Base-by-base conservation (phyloP, 1,284 basidiomycete genomes). In the Meripilus lineatus region DNA sequence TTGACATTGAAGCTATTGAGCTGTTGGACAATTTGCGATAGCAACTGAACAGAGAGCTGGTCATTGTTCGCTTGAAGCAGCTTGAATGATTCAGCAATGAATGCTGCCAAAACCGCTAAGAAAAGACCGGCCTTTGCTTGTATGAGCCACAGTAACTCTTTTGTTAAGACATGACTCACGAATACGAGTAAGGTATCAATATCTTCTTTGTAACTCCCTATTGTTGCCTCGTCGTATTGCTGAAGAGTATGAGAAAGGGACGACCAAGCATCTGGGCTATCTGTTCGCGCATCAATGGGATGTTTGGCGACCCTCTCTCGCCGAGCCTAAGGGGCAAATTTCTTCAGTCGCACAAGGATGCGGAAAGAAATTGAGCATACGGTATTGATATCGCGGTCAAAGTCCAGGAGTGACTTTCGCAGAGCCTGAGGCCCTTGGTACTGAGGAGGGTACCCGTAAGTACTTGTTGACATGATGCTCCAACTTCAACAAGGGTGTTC, bases 1-100 rank as follows among this genome's bases (percentile, higher is more conserved):
- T 26, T 46, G 4, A 45, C 25, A 22, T 35, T 28, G 32, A 50
- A 42, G 22, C 48, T 50, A 30, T 35, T 46, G 34, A 50, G 50
- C 36, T 48, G 48, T 7, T 21, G 18, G 4, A 46, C 49, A 1
- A 54, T 47, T 40, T 39, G 36, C 4, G 38, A 32, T 8, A 47
- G 30, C 63, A 23, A 26, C 14, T 22, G 33, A 17, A 32, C 25
- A 11, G 39, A 35, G 6, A 32, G 39, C 22, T 38, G 20, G 8
- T 15, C 22, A 14, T 18, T 21, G 26, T 42, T 36, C 5, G 30
- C 37, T 21, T 45, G 32, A 22, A 44, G 42, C 15, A 21, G n/a
- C 21, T 32, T 21, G 34, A 37, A 44, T n/a, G 32, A 32, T 18
- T 44, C 42, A 18, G 38, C 38, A 18, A 38, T 26, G 28, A 44